phyloP scores from a whole-genome alignment of 306 rosid species.

The Ceratonia siliqua region DNA sequence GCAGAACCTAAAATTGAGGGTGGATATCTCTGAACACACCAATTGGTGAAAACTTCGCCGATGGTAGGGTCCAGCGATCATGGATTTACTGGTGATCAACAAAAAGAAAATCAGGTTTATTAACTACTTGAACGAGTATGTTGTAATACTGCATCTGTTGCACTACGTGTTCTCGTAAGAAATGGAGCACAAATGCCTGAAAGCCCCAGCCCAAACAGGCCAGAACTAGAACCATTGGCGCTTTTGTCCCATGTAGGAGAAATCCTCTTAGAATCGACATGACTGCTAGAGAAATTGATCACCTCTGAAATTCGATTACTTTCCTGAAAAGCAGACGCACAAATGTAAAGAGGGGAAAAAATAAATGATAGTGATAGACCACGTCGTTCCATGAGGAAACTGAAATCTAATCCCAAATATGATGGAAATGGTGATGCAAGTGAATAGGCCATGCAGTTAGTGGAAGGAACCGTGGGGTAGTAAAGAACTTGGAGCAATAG shows the following conservation, averaged over 20 bases:
- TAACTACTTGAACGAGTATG: slow-evolving; percentile 51
- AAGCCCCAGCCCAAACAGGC: slow-evolving; percentile 55
- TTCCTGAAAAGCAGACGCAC: slow-evolving; percentile 49
- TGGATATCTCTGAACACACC: slow-evolving; percentile 22
- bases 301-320: slow-evolving; percentile 42
- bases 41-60: slow-evolving; percentile 12
- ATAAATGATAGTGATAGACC: not conserved
- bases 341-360: not conserved
- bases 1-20: slow-evolving; percentile 37
- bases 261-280: slow-evolving; percentile 22
- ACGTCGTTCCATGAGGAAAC: too few species aligned
- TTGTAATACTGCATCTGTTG: slow-evolving; percentile 57
- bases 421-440: too few species aligned
- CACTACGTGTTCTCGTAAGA: slow-evolving; percentile 70
- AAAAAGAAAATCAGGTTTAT: slow-evolving; percentile 22
- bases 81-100: slow-evolving; percentile 12
- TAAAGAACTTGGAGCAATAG: too few species aligned
- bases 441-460: too few species aligned
- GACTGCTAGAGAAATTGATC: slow-evolving; percentile 20
- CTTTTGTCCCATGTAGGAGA: slow-evolving; percentile 32
- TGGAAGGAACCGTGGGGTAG: too few species aligned
- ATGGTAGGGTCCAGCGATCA: slow-evolving; percentile 31
- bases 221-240: slow-evolving; percentile 49
- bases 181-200: slow-evolving; percentile 45
- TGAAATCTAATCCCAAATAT: too few species aligned